Evolutionary conservation across 768 basidiomycete genomes (phyloP).

Genomic region (Pulveroboletus sp.): DNA sequence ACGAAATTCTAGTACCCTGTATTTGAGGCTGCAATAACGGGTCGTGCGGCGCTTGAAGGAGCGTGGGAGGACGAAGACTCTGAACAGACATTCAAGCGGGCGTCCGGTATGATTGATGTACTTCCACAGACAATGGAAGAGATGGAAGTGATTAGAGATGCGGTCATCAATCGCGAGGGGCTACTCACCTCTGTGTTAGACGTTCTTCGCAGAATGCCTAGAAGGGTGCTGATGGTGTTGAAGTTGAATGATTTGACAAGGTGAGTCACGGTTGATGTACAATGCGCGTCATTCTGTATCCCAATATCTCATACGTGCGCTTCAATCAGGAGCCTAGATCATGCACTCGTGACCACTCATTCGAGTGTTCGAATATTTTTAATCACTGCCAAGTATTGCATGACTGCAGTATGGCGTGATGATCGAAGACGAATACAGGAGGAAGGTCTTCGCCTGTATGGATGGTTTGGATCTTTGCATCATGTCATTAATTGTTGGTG

Average conservation of each 20-base stretch:
- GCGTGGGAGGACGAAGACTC: slow-evolving; percentile 44
- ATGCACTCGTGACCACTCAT: slow-evolving; percentile 85
- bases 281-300: no score
- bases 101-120: slow-evolving; percentile 75
- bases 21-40: slow-evolving; percentile 92
- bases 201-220: slow-evolving; percentile 81
- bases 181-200: slow-evolving; percentile 83
- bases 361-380: slow-evolving; percentile 87
- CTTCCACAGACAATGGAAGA: slow-evolving; percentile 71
- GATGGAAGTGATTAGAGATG: slow-evolving; percentile 75
- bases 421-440: slow-evolving; percentile 53
- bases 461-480: slow-evolving; percentile 49
- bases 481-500: slow-evolving; percentile 66
- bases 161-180: slow-evolving; percentile 81
- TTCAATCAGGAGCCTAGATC: slow-evolving; percentile 65
- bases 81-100: slow-evolving; percentile 47
- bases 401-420: slow-evolving; percentile 74
- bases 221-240: slow-evolving; percentile 79
- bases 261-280: slow-evolving; percentile 37
- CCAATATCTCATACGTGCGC: no score
- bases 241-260: slow-evolving; percentile 86
- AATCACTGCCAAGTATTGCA: slow-evolving; percentile 87
- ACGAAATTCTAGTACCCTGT: slow-evolving; percentile 69
- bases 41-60: slow-evolving; percentile 70
- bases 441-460: slow-evolving; percentile 46